phyloP scores from a whole-genome alignment of 164 flowering plant species.

The Warburgia ugandensis region DNA sequence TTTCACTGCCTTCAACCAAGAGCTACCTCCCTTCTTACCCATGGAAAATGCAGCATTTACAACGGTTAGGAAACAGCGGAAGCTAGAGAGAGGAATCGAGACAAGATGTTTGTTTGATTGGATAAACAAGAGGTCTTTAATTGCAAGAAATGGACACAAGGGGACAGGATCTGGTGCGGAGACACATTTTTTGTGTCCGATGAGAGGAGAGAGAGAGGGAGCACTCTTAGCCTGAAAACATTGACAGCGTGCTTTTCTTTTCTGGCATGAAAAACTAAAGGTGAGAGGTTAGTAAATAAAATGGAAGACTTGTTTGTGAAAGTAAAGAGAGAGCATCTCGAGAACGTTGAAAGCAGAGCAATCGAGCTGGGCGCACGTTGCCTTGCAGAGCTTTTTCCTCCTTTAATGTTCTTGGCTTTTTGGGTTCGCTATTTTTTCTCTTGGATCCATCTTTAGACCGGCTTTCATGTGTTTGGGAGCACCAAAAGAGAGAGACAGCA shows the following conservation, averaged over 20 bases:
- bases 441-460: background rate
- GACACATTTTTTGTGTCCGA: background rate
- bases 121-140: background rate
- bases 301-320: no score
- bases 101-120: background rate
- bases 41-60: constrained; percentile 25
- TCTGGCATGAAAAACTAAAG: constrained; percentile 3
- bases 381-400: constrained; percentile 4
- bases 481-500: background rate
- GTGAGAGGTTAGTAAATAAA: background rate
- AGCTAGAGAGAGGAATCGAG: constrained; percentile 2
- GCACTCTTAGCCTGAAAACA: background rate
- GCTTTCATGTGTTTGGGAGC: constrained; percentile 3
- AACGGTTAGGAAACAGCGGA: constrained; percentile 1
- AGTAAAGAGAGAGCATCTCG: constrained; percentile 14
- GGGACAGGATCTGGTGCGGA: background rate
- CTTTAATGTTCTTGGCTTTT: constrained; percentile 9
- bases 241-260: background rate
- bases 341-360: constrained; percentile 10
- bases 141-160: background rate
- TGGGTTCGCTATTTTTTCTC: background rate
- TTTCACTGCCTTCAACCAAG: constrained; percentile 65
- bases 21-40: constrained; percentile 46
- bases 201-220: constrained; percentile 2
- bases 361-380: constrained; percentile 17